These are phyloP conservation scores for Phytophthora tentaculata DNA, from an alignment of 352 stramenopile genomes.

Conservation along the genomic window DNA sequence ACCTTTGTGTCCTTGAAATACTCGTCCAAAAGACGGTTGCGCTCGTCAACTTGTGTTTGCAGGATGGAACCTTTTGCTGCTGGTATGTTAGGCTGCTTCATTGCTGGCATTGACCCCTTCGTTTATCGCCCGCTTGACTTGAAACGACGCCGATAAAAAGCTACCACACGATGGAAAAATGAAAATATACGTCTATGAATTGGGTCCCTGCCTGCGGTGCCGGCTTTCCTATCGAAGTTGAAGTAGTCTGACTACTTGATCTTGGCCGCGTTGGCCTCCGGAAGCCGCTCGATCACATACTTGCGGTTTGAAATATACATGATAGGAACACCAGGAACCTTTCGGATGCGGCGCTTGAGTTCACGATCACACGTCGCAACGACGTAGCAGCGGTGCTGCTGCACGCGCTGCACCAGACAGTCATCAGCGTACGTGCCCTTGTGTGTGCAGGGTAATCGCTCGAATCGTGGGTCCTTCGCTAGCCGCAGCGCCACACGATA, in stretches of 20 bases:
- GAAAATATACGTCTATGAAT: conserved; percentile 45
- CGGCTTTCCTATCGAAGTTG: conserved; percentile 20
- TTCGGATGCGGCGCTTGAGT: conserved; percentile 98
- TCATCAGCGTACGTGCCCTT: conserved; percentile 99
- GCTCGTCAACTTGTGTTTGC: conserved; percentile 26
- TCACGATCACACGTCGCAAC: conserved; percentile 99
- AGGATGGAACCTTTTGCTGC: conserved; percentile 19
- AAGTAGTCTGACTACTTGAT: conserved; percentile 71
- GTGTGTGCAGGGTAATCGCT: conserved; percentile 98
- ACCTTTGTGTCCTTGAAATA: conserved; percentile 52
- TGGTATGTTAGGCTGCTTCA: background rate
- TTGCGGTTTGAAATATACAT: conserved; percentile 99
- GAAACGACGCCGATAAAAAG: conserved; percentile 14
- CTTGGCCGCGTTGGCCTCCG: conserved; percentile 94
- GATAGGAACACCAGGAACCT: conserved; percentile 99
- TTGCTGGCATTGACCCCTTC: background rate
- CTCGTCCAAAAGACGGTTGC: conserved; percentile 43
- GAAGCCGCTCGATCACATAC: conserved; percentile 99
- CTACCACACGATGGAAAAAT: background rate
- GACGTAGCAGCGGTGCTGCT: conserved; percentile 98
- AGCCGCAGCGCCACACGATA: conserved; percentile 94
- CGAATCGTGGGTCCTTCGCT: conserved; percentile 98
- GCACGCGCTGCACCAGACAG: conserved; percentile 93
- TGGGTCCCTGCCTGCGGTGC: conserved; percentile 5
- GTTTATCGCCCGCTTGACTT: conserved; percentile 27